Conservation (phyloP, 345 rosid genomes). For the Fremontodendron californicum region DNA sequence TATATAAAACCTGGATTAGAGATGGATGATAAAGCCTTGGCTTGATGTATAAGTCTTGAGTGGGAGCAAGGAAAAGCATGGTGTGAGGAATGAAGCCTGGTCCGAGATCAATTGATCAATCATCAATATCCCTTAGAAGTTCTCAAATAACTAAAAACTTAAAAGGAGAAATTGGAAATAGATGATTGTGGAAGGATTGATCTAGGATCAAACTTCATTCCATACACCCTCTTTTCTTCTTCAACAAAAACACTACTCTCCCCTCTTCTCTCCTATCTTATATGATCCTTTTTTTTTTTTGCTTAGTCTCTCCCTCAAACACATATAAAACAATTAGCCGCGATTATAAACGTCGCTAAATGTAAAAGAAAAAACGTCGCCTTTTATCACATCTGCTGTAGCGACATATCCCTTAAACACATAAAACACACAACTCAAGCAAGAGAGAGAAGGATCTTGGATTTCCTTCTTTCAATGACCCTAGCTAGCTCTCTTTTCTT, state of each 20-base stretch:
- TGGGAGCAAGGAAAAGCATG: constrained; percentile 30
- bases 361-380: not conserved
- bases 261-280: constrained; percentile 30
- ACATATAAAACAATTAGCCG: not conserved
- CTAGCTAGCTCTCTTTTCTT: not conserved
- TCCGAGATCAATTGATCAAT: constrained; percentile 51
- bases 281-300: not conserved
- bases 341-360: no score
- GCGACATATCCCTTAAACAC: not conserved
- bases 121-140: not conserved
- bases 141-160: not conserved
- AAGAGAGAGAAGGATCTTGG: constrained; percentile 34
- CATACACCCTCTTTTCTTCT: constrained; percentile 51
- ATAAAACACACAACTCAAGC: not conserved
- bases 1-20: not conserved
- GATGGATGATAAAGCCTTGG: not conserved
- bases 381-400: not conserved
- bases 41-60: not conserved
- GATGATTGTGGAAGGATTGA: not conserved
- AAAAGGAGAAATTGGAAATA: not conserved
- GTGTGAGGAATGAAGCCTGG: constrained; percentile 90
- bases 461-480: constrained; percentile 32
- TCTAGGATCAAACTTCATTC: constrained; percentile 82
- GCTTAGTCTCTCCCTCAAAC: not conserved
- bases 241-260: constrained; percentile 11